phyloP scores from a whole-genome alignment of 441 rosid species.

The Metrosideros polymorpha region DNA sequence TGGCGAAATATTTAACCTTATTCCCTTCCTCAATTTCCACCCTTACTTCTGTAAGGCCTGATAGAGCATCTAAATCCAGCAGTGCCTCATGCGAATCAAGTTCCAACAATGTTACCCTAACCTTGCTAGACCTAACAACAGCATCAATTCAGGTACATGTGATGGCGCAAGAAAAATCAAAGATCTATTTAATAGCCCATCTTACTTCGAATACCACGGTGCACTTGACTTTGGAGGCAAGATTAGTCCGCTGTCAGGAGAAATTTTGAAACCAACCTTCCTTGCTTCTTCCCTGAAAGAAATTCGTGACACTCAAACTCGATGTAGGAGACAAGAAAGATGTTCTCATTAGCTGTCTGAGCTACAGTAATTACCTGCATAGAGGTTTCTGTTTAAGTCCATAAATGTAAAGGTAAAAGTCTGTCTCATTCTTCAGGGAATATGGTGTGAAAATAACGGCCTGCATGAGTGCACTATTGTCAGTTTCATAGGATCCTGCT shows the following conservation, averaged over 20 bases:
- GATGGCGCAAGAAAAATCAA: constrained; percentile 2
- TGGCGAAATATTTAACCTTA: constrained; percentile 45
- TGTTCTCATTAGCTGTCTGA: constrained; percentile 11
- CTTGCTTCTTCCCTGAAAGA: constrained; percentile 46
- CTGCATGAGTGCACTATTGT: constrained; percentile 39
- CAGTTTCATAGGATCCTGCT: background rate
- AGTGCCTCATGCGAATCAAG: constrained; percentile 44
- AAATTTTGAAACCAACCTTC: constrained; percentile 35
- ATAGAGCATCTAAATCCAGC: constrained; percentile 77
- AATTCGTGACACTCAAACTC: background rate
- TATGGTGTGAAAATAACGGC: constrained; percentile 67
- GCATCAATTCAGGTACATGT: constrained; percentile 3
- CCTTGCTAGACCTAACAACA: constrained; percentile 59
- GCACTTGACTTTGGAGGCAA: constrained; percentile 58
- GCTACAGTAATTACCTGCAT: constrained; percentile 38
- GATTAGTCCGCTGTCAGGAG: constrained; percentile 65
- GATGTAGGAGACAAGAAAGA: background rate
- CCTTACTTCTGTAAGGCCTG: constrained; percentile 84
- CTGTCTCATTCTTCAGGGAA: constrained; percentile 73
- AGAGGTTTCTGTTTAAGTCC: constrained; percentile 57
- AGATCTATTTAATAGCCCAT: background rate
- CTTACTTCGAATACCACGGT: constrained; percentile 84
- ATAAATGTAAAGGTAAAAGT: constrained; percentile 44
- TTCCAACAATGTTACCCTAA: constrained; percentile 46
- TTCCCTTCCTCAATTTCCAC: constrained; percentile 51